These are phyloP conservation scores for Tolypocladium amazonense DNA, from an alignment of 2,329 filamentous ascomycete species.

Conservation along the genomic window DNA sequence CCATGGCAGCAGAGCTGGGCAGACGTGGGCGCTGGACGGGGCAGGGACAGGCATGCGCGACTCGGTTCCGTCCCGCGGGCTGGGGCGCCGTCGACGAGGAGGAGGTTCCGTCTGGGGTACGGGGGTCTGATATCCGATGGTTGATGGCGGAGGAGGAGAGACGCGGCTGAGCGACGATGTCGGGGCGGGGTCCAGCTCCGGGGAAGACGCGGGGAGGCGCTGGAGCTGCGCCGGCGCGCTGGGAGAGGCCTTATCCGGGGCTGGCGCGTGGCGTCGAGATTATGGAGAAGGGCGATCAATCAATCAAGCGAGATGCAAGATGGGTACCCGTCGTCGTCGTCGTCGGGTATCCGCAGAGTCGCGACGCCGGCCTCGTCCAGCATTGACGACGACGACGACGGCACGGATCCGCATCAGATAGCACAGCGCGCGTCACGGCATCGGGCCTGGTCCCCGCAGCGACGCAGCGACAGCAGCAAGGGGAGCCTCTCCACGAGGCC, in stretches of 20 bases:
- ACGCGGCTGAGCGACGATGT: background rate
- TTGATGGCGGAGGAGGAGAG: background rate
- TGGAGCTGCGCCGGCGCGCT: too few relatives aligned
- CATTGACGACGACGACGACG: too few relatives aligned
- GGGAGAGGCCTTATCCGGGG: too few relatives aligned
- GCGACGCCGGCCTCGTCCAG: too few relatives aligned
- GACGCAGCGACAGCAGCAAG: background rate
- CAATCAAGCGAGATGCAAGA: too few relatives aligned
- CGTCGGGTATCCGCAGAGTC: too few relatives aligned
- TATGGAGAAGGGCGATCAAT: too few relatives aligned
- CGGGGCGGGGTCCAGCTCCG: background rate
- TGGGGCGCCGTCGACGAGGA: background rate
- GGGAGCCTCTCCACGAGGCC: background rate
- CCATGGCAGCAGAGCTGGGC: background rate
- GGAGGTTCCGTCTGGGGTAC: background rate
- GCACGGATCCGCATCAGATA: background rate
- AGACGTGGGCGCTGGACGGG: background rate
- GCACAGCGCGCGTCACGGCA: background rate
- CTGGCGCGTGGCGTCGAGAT: too few relatives aligned
- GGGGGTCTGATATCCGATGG: background rate
- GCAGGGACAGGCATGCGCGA: background rate
- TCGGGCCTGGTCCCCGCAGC: background rate
- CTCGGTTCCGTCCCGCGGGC: background rate
- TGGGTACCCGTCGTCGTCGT: too few relatives aligned
- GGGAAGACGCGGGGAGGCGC: background rate